phyloP scores from a whole-genome alignment of 495 filamentous ascomycete genomes.

The Ramalina peruviana region DNA sequence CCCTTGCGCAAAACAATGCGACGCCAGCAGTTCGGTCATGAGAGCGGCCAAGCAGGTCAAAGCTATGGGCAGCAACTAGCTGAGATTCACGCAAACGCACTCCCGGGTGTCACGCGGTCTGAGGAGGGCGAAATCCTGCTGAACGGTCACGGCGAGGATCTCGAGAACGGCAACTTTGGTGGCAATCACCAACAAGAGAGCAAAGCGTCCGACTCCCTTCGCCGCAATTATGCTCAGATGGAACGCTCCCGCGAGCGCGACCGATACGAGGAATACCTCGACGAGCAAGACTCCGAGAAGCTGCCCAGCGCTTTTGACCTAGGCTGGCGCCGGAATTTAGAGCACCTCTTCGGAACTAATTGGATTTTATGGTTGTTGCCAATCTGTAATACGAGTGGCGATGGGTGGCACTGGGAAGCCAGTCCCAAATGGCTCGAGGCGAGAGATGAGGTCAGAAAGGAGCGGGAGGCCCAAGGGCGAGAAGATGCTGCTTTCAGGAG shows the following conservation, averaged over 20 bases:
- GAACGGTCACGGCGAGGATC: slow-evolving; percentile 10
- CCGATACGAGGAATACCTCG: slow-evolving; percentile 76
- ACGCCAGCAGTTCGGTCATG: slow-evolving; percentile 39
- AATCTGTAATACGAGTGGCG: slow-evolving; percentile 66
- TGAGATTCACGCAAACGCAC: slow-evolving; percentile 68
- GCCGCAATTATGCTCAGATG: slow-evolving; percentile 51
- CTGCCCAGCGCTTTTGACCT: slow-evolving; percentile 89
- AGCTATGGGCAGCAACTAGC: slow-evolving; percentile 61
- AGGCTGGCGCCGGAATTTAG: slow-evolving; percentile 65
- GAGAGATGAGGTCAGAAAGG: slow-evolving; percentile 41
- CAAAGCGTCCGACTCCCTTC: slow-evolving; percentile 33
- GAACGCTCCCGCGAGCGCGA: slow-evolving; percentile 57
- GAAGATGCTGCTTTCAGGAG: slow-evolving; percentile 12
- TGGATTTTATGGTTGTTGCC: slow-evolving; percentile 67
- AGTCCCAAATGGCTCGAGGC: slow-evolving; percentile 57
- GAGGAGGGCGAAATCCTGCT: slow-evolving; percentile 61
- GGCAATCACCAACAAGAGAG: slow-evolving; percentile 5
- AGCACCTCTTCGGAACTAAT: slow-evolving; percentile 64
- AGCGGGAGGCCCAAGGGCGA: slow-evolving; percentile 42
- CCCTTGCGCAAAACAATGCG: slow-evolving; percentile 59
- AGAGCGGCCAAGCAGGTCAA: slow-evolving; percentile 38
- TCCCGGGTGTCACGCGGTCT: slow-evolving; percentile 64
- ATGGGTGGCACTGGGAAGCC: slow-evolving; percentile 94
- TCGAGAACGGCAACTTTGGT: slow-evolving; percentile 11
- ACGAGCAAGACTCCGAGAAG: slow-evolving; percentile 72